phyloP scores from a whole-genome alignment of 1,139 yeast species.

The Candida glucosophila region DNA sequence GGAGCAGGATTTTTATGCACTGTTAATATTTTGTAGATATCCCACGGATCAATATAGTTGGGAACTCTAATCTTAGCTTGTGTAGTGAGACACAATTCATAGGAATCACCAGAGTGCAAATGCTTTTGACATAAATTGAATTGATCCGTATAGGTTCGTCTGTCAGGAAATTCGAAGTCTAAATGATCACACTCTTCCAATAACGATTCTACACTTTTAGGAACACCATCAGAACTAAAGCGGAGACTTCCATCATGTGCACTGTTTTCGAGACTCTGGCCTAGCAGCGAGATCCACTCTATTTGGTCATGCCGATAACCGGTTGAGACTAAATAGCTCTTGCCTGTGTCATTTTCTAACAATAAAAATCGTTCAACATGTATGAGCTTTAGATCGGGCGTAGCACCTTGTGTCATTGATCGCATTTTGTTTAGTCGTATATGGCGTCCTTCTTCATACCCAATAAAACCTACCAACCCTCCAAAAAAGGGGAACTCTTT shows the following conservation, averaged over 20 bases:
- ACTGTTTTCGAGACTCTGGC: background rate
- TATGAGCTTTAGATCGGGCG: conserved; percentile 72
- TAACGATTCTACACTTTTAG: conserved; percentile 19
- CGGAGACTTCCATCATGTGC: conserved; percentile 3
- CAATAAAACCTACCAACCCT: conserved; percentile 76
- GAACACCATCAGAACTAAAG: conserved; percentile 14
- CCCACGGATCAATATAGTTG: conserved; percentile 53
- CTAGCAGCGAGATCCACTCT: conserved; percentile 8
- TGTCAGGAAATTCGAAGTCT: conserved; percentile 44
- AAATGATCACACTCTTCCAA: conserved; percentile 16
- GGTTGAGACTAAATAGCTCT: conserved; percentile 49
- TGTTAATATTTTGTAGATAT: conserved; percentile 64
- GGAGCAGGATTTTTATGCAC: conserved; percentile 79
- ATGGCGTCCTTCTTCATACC: conserved; percentile 76
- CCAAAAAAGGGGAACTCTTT: conserved; percentile 70
- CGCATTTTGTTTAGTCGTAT: conserved; percentile 24
- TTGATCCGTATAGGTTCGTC: conserved; percentile 43
- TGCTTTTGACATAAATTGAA: conserved; percentile 61
- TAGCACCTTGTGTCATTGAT: conserved; percentile 19
- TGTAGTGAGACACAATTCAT: conserved; percentile 85
- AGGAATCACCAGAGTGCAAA: conserved; percentile 79
- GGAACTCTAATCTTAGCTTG: conserved; percentile 57
- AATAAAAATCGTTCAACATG: conserved; percentile 62
- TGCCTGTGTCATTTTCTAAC: conserved; percentile 38
- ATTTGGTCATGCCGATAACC: conserved; percentile 26